Base-by-base conservation (phyloP, 2,329 filamentous ascomycete genomes). In the Sarocladium brachiariae region DNA sequence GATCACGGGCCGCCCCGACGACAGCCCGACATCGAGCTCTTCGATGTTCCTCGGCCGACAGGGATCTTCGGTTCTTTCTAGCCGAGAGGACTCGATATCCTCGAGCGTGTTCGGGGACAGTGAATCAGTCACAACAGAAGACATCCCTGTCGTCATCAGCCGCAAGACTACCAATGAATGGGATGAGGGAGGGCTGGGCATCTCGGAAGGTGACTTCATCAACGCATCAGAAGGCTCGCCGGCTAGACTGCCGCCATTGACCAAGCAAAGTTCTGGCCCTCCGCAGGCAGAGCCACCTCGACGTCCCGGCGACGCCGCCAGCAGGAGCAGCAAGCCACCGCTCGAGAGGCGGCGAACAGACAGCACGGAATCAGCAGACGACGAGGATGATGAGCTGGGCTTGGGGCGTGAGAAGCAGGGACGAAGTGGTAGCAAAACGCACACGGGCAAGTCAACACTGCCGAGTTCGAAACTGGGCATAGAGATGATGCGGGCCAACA, bases 401-500 rank as follows among this genome's bases (percentile, higher is more conserved):
- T 39, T 50, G 19, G 59, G 58, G 2, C 58, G 63, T 23, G 66
- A 69, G 8, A 49, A 49, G 31, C 65, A 72, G 35, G 73, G 78
- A 33, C 72, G 66, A 21, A 61, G 63, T 51, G 69, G 64, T 58
- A 68, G 69, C 50, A 49, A 49, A 16, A 62, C 65, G 9, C 53
- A 63, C 49, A 56, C 60, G 33, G 61, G 70, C 53, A 82, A 83
- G 56, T 69, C 72, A 14, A 73, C 75, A 33, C 76, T 87, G 21
- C 85, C 87, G 11, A 87, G 86, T 50, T 96, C 90, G 1, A 96
- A 96, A 66, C 78, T 97, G 2, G 90, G 90, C 2, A 93, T 90
- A 47, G 92, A 97, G 66, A 96, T 97, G 92, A 92, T 96, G 89
- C 83, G 92, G 45, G 95, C 92, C 18, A 95, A 96, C 65, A 96